Evolutionary conservation across 1,139 yeast genomes (phyloP), one percentile per base, ranked within the genome.

Genomic region (Blastobotrys malaysiensis): DNA sequence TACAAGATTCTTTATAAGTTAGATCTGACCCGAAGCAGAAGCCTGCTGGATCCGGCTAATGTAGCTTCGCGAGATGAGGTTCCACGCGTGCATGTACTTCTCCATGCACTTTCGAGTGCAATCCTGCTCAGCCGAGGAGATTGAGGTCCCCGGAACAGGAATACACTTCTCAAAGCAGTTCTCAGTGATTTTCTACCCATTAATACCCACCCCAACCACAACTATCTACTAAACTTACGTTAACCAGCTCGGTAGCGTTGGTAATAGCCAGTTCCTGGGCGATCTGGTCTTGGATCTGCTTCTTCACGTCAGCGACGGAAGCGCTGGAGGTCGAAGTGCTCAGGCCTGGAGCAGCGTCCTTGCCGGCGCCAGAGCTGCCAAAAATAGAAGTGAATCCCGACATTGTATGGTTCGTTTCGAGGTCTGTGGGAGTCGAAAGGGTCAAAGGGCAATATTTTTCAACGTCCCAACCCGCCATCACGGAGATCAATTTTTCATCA

Each of bases 61-160:
- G 69, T 89, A 89, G 13, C 88, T 76, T 69, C 82, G 83, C 27
- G 96, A 87, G 52, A 90, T 77, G 53, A 85, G 77, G 67, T 89
- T 89, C 97, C 97, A 90, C 45, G 95, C 83, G 70, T 87, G 80
- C 95, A 90, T 86, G 72, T 88, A 90, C 73, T 89, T 90, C 61
- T 86, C 86, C 66, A 88, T 78, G 69, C 97, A 90, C 68, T 83
- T 86, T 60, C 78, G 81, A 53, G 89, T 78, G 71, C 97, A 89
- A 20, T 65, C 64, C 63, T 76, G 76, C 61, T 83, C 83, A 3
- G 71, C 69, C 2, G 70, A 60, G 39, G 73, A 64, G 54, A 80
- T 71, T 18, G 80, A 74, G 26, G 78, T 70, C 22, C 79, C 77
- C 6, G 89, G 89, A 46, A 70, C 73, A 22, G 70, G 71, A 54